phyloP scores from a whole-genome alignment of 2,329 filamentous ascomycete species.

The Cladosporium halotolerans region DNA sequence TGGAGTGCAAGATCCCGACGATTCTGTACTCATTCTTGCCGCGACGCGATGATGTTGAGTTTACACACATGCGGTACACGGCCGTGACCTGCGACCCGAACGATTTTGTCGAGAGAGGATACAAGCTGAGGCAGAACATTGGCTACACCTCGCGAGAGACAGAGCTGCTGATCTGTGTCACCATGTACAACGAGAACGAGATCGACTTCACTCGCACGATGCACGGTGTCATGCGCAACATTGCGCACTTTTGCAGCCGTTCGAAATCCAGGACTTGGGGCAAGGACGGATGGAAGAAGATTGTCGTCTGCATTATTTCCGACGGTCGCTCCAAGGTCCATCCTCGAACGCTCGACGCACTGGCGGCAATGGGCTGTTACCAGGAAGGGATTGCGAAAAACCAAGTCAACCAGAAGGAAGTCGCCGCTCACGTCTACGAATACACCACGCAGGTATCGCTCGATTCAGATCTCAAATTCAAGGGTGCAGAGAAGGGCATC shows the following conservation, averaged over 20 bases:
- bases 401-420: slow-evolving; percentile 89
- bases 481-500: slow-evolving; percentile 97
- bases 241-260: slow-evolving; percentile 90
- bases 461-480: slow-evolving; percentile 94
- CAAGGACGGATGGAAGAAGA: slow-evolving; percentile 96
- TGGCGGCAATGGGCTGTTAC: slow-evolving; percentile 96
- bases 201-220: slow-evolving; percentile 95
- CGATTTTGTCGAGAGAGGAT: slow-evolving; percentile 81
- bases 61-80: slow-evolving; percentile 98
- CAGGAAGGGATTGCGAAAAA: slow-evolving; percentile 99
- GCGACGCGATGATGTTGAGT: slow-evolving; percentile 85
- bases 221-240: slow-evolving; percentile 98
- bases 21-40: slow-evolving; percentile 97
- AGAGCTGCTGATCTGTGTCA: slow-evolving; percentile 92
- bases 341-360: slow-evolving; percentile 82
- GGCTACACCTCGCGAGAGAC: slow-evolving; percentile 79
- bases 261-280: slow-evolving; percentile 94
- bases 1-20: slow-evolving; percentile 98
- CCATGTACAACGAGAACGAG: slow-evolving; percentile 99
- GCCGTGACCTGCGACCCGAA: slow-evolving; percentile 94
- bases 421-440: slow-evolving; percentile 95
- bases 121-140: slow-evolving; percentile 88
- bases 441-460: slow-evolving; percentile 98
- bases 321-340: slow-evolving; percentile 93
- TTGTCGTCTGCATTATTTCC: slow-evolving; percentile 93